A percentile compares a stretch with the other conserved stretches of the same genome.
These are phyloP conservation scores for Lolium rigidum DNA, from an alignment of 176 grass and related monocot species.

Conservation along the genomic window DNA sequence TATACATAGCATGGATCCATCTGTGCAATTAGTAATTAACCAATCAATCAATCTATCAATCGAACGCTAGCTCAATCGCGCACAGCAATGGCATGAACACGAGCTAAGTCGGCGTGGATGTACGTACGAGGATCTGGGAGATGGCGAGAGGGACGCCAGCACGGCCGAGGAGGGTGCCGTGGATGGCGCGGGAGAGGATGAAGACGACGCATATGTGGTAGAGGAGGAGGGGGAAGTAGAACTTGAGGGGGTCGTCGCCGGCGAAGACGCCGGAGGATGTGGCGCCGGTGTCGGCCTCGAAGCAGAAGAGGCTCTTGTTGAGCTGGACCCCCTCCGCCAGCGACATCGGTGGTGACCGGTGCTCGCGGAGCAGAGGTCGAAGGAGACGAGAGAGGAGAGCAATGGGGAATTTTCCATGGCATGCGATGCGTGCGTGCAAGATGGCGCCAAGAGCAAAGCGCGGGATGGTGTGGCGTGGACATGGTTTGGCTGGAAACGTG, in stretches of 20 bases:
- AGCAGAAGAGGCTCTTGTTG: slow-evolving; percentile 53
- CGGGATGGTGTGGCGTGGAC: not conserved
- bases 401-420: slow-evolving; percentile 37
- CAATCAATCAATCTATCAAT: not conserved
- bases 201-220: slow-evolving; percentile 65
- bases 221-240: slow-evolving; percentile 76
- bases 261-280: slow-evolving; percentile 72
- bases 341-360: slow-evolving; percentile 37
- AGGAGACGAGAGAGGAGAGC: not conserved
- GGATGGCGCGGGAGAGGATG: slow-evolving; percentile 45
- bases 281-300: slow-evolving; percentile 40
- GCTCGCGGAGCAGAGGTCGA: not conserved
- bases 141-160: slow-evolving; percentile 59
- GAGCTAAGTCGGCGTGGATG: not conserved
- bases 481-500: slow-evolving; percentile 46
- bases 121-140: slow-evolving; percentile 73
- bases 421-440: slow-evolving; percentile 9
- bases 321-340: not conserved
- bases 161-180: slow-evolving; percentile 41
- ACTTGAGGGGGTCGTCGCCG: slow-evolving; percentile 84
- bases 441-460: slow-evolving; percentile 7
- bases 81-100: not conserved
- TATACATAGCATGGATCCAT: slow-evolving; percentile 11
- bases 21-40: slow-evolving; percentile 30
- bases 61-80: slow-evolving; percentile 9